phyloP scores from a whole-genome alignment of 345 rosid genomes.

The Abelmoschus esculentus region DNA sequence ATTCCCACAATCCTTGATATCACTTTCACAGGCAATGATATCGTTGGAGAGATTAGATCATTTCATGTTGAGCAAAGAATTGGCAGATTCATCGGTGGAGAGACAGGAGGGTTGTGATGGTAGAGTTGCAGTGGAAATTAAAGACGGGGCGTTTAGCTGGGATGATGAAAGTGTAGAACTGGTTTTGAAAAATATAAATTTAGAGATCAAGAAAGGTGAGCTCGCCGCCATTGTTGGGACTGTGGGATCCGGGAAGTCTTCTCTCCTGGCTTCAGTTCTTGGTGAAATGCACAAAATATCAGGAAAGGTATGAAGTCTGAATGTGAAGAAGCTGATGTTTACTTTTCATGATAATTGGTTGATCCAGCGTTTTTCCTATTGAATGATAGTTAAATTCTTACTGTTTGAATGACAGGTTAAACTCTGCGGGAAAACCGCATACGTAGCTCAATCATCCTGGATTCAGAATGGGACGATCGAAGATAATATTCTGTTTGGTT shows the following conservation, averaged over 20 bases:
- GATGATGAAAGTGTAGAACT: constrained; percentile 57
- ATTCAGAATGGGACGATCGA: constrained; percentile 82
- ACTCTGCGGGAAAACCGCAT: constrained; percentile 75
- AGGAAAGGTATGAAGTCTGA: constrained; percentile 42
- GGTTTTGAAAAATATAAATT: constrained; percentile 50
- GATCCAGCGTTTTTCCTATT: background rate
- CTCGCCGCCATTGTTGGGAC: constrained; percentile 85
- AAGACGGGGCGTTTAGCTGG: constrained; percentile 71
- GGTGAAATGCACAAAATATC: constrained; percentile 92
- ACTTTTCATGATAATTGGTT: background rate
- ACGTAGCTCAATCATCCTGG: constrained; percentile 97
- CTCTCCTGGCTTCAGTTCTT: constrained; percentile 74
- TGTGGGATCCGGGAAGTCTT: constrained; percentile 90
- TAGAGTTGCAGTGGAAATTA: constrained; percentile 52
- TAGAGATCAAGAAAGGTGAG: constrained; percentile 66
- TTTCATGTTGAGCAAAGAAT: constrained; percentile 75
- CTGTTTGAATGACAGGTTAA: constrained; percentile 39
- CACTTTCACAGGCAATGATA: constrained; percentile 86
- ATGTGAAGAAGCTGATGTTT: background rate
- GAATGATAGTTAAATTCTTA: background rate
- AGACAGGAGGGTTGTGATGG: constrained; percentile 49
- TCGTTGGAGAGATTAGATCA: constrained; percentile 70
- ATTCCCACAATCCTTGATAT: constrained; percentile 91
- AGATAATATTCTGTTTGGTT: constrained; percentile 81
- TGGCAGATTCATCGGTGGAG: constrained; percentile 51